These are phyloP conservation scores for Carex scoparia DNA, from an alignment of 176 grass and related monocot genomes.

Conservation along the genomic window DNA sequence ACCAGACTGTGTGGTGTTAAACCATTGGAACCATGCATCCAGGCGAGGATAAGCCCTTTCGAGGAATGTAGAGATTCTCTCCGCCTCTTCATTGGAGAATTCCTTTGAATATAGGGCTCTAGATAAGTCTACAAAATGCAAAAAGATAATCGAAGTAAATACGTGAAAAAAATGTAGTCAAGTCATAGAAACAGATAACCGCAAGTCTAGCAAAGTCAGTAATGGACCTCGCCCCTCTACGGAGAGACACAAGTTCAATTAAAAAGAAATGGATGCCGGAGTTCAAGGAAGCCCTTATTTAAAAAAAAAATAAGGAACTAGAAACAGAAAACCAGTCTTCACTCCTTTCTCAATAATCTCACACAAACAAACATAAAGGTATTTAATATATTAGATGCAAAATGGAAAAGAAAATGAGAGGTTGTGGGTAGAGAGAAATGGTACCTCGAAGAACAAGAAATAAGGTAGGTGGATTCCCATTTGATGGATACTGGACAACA, in stretches of 20 bases:
- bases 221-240: too few relatives aligned
- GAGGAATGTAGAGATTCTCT: slow-evolving; percentile 78
- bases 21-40: slow-evolving; percentile 97
- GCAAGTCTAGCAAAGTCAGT: too few relatives aligned
- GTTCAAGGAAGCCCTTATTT: too few relatives aligned
- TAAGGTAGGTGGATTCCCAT: slow-evolving; percentile 91
- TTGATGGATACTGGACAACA: slow-evolving; percentile 92
- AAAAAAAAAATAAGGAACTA: not conserved
- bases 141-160: not conserved
- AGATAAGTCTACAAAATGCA: slow-evolving; percentile 53
- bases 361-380: slow-evolving; percentile 1
- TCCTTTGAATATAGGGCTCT: slow-evolving; percentile 50
- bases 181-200: not conserved
- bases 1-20: slow-evolving; percentile 85
- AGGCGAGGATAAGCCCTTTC: slow-evolving; percentile 72
- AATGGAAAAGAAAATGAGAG: not conserved
- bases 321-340: not conserved
- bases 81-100: slow-evolving; percentile 56
- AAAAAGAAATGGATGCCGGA: too few relatives aligned
- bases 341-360: not conserved
- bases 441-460: slow-evolving; percentile 83
- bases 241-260: too few relatives aligned
- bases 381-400: slow-evolving; percentile 4
- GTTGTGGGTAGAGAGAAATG: not conserved
- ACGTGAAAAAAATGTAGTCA: slow-evolving; percentile 9